Conservation (phyloP, 306 rosid genomes). For the Quercus variabilis region DNA sequence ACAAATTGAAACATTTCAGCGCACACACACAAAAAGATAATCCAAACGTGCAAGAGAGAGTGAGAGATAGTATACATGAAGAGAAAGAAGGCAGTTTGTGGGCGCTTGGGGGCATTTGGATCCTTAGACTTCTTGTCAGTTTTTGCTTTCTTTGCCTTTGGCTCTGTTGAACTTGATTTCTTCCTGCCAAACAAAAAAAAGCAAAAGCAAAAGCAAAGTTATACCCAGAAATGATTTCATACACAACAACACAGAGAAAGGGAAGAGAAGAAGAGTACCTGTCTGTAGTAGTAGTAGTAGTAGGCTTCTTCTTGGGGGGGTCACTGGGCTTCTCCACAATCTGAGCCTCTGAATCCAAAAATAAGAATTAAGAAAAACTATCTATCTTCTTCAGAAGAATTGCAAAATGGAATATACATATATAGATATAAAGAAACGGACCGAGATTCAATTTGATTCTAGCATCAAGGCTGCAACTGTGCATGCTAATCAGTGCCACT, state of each 20-base stretch:
- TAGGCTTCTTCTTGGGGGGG: constrained; percentile 40
- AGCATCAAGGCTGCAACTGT: constrained; percentile 80
- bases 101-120: constrained; percentile 79
- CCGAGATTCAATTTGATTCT: constrained; percentile 77
- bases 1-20: not conserved
- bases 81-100: constrained; percentile 74
- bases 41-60: not conserved
- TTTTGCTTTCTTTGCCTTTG: constrained; percentile 53
- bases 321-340: constrained; percentile 60
- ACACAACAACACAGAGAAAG: not conserved
- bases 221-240: not conserved
- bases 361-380: not conserved
- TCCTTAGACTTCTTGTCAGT: constrained; percentile 55
- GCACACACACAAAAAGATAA: not conserved
- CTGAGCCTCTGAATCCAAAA: constrained; percentile 47
- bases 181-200: constrained; percentile 39
- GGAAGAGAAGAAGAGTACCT: constrained; percentile 27
- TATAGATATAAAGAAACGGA: not conserved
- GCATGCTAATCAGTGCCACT: constrained; percentile 70
- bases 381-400: too few relatives aligned
- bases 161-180: constrained; percentile 49
- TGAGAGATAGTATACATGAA: constrained; percentile 37
- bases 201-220: not conserved
- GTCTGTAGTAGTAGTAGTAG: constrained; percentile 2
- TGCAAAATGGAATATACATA: too few relatives aligned